Conservation (phyloP, 2,329 filamentous ascomycete genomes). For the Didymella glomerata region DNA sequence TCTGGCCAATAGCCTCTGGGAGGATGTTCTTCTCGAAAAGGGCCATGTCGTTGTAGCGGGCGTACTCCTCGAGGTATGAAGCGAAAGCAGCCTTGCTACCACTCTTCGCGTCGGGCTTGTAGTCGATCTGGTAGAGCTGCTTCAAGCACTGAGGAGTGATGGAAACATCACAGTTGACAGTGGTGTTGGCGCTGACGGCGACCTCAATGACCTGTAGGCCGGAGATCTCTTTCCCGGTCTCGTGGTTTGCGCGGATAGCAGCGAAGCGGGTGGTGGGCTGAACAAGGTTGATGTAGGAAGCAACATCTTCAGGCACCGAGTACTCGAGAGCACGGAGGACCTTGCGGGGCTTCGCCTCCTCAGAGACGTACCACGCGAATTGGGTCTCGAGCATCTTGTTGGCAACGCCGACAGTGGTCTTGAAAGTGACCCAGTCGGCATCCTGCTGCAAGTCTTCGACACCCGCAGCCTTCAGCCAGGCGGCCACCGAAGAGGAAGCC, state of each 20-base stretch:
- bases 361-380: conserved; percentile 55
- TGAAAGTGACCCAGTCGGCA: conserved; percentile 48
- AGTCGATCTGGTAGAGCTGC: conserved; percentile 60
- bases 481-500: conserved; percentile 48
- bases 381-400: conserved; percentile 57
- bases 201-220: conserved; percentile 24
- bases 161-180: conserved; percentile 32
- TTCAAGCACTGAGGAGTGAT: conserved; percentile 61
- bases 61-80: conserved; percentile 62
- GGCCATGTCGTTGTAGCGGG: conserved; percentile 58
- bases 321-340: conserved; percentile 56
- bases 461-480: conserved; percentile 57
- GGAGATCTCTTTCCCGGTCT: conserved; percentile 30
- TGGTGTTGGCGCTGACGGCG: conserved; percentile 25
- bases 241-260: conserved; percentile 31
- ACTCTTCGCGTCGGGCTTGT: conserved; percentile 55
- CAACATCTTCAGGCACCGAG: conserved; percentile 53
- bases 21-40: conserved; percentile 53
- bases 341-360: conserved; percentile 50
- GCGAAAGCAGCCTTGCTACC: conserved; percentile 62
- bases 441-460: conserved; percentile 51
- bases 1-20: conserved; percentile 50
- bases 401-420: conserved; percentile 52
- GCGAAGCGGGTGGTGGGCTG: conserved; percentile 63
- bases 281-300: conserved; percentile 56